These are phyloP conservation scores for Quercus tomentella DNA, from an alignment of 331 rosid species.

Conservation along the genomic window DNA sequence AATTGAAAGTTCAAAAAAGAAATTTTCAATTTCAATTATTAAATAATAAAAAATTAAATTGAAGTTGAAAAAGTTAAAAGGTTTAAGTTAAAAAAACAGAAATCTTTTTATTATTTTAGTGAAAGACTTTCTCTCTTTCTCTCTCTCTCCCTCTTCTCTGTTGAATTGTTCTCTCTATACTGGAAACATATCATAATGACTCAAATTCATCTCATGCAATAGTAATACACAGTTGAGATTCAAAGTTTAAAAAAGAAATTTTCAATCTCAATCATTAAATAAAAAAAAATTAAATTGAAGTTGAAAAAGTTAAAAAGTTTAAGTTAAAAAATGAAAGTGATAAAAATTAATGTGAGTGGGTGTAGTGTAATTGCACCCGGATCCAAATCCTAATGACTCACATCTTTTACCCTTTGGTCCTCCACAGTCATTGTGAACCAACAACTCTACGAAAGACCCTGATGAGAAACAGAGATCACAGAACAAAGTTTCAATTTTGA, in stretches of 20 bases:
- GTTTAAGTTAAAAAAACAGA: too few relatives aligned
- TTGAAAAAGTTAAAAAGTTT: too few relatives aligned
- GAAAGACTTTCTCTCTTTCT: slow-evolving; percentile 21
- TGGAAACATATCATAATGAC: background rate
- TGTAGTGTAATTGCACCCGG: too few relatives aligned
- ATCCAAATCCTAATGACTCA: background rate
- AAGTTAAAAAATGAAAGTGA: too few relatives aligned
- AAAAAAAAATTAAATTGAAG: too few relatives aligned
- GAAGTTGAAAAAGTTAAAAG: too few relatives aligned
- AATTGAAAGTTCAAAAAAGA: too few relatives aligned
- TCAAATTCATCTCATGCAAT: too few relatives aligned
- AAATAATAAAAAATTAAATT: too few relatives aligned
- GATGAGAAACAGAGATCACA: slow-evolving; percentile 22
- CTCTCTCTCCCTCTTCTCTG: slow-evolving; percentile 10
- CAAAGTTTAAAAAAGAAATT: too few relatives aligned
- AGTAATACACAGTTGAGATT: background rate
- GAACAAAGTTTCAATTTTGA: slow-evolving; percentile 29
- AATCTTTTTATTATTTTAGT: slow-evolving; percentile 38
- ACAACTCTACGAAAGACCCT: slow-evolving; percentile 25
- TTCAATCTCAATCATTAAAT: accelerated
- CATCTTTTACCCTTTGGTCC: slow-evolving; percentile 41
- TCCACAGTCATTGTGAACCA: slow-evolving; percentile 49
- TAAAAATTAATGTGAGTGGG: too few relatives aligned
- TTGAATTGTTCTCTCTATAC: slow-evolving; percentile 19
- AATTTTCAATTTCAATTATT: too few relatives aligned